phyloP scores from a whole-genome alignment of 2,329 filamentous ascomycete genomes.

The Aspergillus fischeri region DNA sequence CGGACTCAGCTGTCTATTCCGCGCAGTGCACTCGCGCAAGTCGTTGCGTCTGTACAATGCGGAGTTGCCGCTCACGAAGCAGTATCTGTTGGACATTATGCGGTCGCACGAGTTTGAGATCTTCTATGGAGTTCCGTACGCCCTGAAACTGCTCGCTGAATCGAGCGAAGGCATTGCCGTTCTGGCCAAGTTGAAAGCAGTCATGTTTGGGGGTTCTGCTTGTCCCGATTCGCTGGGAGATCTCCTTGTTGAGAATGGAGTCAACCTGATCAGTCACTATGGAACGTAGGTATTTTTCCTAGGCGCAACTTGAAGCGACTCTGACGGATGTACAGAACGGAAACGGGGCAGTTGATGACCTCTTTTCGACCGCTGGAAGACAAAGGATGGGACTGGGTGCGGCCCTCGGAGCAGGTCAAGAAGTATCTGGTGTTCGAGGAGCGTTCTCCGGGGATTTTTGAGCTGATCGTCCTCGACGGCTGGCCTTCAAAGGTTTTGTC shows the following conservation, averaged over 20 bases:
- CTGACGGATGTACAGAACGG: constrained; percentile 43
- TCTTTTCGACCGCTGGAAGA: constrained; percentile 52
- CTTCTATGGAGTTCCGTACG: constrained; percentile 61
- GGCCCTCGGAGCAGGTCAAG: constrained; percentile 37
- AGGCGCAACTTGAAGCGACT: neutral
- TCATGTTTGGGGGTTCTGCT: constrained; percentile 55
- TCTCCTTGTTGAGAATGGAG: constrained; percentile 48
- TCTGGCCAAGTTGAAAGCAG: constrained; percentile 47
- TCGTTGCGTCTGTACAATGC: constrained; percentile 54
- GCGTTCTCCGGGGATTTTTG: constrained; percentile 32
- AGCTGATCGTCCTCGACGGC: constrained; percentile 33
- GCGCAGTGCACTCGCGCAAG: constrained; percentile 50
- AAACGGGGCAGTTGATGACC: constrained; percentile 60
- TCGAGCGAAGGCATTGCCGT: constrained; percentile 50
- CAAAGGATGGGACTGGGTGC: constrained; percentile 59
- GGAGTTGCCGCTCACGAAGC: constrained; percentile 51
- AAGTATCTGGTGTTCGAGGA: constrained; percentile 42
- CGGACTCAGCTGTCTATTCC: constrained; percentile 53
- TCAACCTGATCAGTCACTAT: constrained; percentile 55
- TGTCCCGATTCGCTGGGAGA: constrained; percentile 60
- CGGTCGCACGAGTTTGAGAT: constrained; percentile 45
- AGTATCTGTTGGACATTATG: constrained; percentile 47
- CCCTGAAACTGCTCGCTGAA: constrained; percentile 60
- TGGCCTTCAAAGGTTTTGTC: constrained; percentile 39
- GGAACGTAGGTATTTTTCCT: constrained; percentile 45